Evolutionary conservation across 2,329 filamentous ascomycete species (phyloP).

Genomic region (Ophiostoma fasciatum): DNA sequence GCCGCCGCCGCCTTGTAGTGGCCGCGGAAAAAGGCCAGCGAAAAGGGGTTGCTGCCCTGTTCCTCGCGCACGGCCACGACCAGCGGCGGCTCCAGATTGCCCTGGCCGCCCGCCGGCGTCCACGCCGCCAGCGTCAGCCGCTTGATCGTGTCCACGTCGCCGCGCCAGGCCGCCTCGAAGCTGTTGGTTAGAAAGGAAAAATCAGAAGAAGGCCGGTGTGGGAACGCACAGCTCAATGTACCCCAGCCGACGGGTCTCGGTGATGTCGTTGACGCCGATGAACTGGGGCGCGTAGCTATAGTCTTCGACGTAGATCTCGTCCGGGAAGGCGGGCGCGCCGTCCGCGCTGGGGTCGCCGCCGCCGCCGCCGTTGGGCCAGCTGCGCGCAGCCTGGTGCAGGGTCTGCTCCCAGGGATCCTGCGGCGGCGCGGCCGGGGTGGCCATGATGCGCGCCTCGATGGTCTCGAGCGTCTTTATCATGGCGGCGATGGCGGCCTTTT

Average conservation of each 20-base stretch:
- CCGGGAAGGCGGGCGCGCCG: slow-evolving; percentile 1
- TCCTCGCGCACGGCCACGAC: slow-evolving; percentile 45
- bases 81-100: slow-evolving; percentile 42
- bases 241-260: slow-evolving; percentile 35
- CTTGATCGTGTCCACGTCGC: slow-evolving; percentile 53
- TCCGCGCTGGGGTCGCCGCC: too few relatives aligned
- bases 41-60: slow-evolving; percentile 43
- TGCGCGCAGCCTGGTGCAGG: too few relatives aligned
- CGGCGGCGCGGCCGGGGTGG: slow-evolving; percentile 52
- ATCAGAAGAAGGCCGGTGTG: too few relatives aligned
- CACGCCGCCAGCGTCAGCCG: slow-evolving; percentile 45
- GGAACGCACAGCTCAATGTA: slow-evolving; percentile 54
- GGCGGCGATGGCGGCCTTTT: slow-evolving; percentile 37
- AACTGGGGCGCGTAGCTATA: slow-evolving; percentile 41
- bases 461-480: slow-evolving; percentile 36
- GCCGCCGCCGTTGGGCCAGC: too few relatives aligned
- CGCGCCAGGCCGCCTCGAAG: slow-evolving; percentile 61
- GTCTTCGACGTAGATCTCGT: slow-evolving; percentile 10
- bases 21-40: slow-evolving; percentile 50
- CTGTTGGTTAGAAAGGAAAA: too few relatives aligned
- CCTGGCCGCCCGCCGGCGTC: slow-evolving; percentile 22
- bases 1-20: slow-evolving; percentile 48
- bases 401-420: slow-evolving; percentile 19
- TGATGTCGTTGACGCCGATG: slow-evolving; percentile 35
- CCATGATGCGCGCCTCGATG: slow-evolving; percentile 38